Evolutionary conservation across 805 yeast genomes (phyloP).

Genomic region (Blastobotrys muscicola): DNA sequence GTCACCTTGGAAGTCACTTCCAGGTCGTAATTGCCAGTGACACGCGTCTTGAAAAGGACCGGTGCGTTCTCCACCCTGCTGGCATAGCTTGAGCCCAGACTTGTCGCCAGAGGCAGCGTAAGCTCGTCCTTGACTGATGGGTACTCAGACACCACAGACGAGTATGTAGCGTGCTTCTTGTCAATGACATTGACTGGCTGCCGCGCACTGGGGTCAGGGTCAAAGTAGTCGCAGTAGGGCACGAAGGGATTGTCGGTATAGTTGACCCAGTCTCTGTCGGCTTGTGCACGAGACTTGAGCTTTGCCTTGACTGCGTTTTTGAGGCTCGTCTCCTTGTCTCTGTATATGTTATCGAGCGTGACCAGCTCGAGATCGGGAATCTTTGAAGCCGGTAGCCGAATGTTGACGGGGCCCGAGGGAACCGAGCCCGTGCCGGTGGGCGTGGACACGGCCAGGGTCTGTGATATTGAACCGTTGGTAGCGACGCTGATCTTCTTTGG

Average conservation of each 20-base stretch:
- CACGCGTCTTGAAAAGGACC: slow-evolving; percentile 11
- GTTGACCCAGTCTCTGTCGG: slow-evolving; percentile 64
- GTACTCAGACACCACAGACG: slow-evolving; percentile 49
- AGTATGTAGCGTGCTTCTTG: slow-evolving; percentile 61
- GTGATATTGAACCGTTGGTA: slow-evolving; percentile 1
- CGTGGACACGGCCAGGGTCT: not conserved
- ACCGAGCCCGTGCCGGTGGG: slow-evolving; percentile 3
- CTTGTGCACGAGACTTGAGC: slow-evolving; percentile 55
- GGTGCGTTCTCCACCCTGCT: slow-evolving; percentile 20
- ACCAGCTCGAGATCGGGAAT: slow-evolving; percentile 88
- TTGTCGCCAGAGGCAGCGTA: slow-evolving; percentile 20
- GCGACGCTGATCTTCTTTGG: slow-evolving; percentile 3
- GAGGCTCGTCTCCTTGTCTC: slow-evolving; percentile 68
- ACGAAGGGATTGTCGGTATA: slow-evolving; percentile 78
- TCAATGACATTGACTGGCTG: slow-evolving; percentile 35
- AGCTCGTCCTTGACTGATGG: slow-evolving; percentile 32
- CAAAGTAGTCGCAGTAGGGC: slow-evolving; percentile 65
- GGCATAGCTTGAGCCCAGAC: slow-evolving; percentile 21
- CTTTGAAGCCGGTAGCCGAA: slow-evolving; percentile 78
- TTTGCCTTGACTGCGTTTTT: slow-evolving; percentile 80
- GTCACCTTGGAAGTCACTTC: slow-evolving; percentile 7
- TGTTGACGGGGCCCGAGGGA: slow-evolving; percentile 51
- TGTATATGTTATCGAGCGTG: slow-evolving; percentile 65
- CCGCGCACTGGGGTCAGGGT: slow-evolving; percentile 31
- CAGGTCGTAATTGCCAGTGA: slow-evolving; percentile 11